Base-by-base conservation (phyloP, 352 stramenopile species). In the Pythium brassicae region DNA sequence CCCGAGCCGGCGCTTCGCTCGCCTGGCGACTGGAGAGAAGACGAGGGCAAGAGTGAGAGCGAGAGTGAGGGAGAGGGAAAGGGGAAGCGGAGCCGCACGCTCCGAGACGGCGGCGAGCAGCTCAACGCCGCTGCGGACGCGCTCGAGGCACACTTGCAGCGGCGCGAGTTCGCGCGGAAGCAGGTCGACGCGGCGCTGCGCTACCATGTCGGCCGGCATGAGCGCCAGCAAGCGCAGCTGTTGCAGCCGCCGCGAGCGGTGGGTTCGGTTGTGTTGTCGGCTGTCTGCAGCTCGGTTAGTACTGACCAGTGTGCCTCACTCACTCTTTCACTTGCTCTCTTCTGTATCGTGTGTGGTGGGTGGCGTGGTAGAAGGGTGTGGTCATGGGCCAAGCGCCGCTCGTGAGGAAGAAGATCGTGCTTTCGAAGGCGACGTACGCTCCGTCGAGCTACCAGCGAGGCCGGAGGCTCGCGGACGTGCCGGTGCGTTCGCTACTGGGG, bases 71-170 rank as follows among this genome's bases (percentile, higher is more conserved):
- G 29, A 4, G 29, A 35, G 5, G 29, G 9, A 9, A 35, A n/a
- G n/a, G n/a, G n/a, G n/a, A n/a, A n/a, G n/a, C n/a, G n/a, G n/a
- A n/a, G n/a, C n/a, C n/a, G n/a, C n/a, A n/a, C 11, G 43, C 11
- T 6, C 15, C 45, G 4, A 19, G 47, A 50, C 39, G 47, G 47
- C 4, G 56, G 57, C 2, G 66, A 78, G 4, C 70, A 71, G 34
- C 61, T 86, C 22, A 78, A 80, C 34, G 49, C 60, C 0, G 65
- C 67, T 2, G 64, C 72, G 1, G 63, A 72, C 17, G 63, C 68
- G 49, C 69, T 86, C 8, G 72, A 83, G 29, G 56, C 63, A 46
- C 75, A 86, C 53, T 49, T 86, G 34, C 68, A 77, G 23, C 70
- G 57, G 46, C 65, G 75, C 27, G 75, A 80, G 60, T 81, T 86